Evolutionary conservation across 345 rosid genomes (phyloP).

Genomic region (Populus ilicifolia): DNA sequence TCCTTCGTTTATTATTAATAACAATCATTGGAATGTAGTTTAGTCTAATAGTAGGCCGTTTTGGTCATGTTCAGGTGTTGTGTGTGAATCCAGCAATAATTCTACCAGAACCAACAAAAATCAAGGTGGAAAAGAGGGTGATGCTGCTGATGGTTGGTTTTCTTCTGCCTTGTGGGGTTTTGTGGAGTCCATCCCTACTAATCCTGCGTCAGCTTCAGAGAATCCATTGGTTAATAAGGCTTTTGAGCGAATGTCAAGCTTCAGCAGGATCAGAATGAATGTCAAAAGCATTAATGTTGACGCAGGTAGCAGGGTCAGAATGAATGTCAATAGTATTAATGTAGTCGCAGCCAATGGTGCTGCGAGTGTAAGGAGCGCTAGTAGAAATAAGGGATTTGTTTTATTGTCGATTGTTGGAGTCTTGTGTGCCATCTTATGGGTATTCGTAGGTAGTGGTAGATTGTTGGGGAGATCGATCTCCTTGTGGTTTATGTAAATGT

Average conservation of each 20-base stretch:
- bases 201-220: slow-evolving; percentile 86
- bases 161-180: slow-evolving; percentile 68
- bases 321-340: slow-evolving; percentile 27
- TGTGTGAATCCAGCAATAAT: slow-evolving; percentile 10
- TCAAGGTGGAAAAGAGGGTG: slow-evolving; percentile 29
- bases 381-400: slow-evolving; percentile 40
- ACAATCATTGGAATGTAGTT: background rate
- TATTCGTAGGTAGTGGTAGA: slow-evolving; percentile 50
- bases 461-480: slow-evolving; percentile 5
- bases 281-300: slow-evolving; percentile 22
- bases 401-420: slow-evolving; percentile 55
- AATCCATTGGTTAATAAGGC: slow-evolving; percentile 58
- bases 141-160: slow-evolving; percentile 40
- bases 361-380: slow-evolving; percentile 27
- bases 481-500: background rate
- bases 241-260: slow-evolving; percentile 65
- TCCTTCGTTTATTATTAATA: slow-evolving; percentile 4
- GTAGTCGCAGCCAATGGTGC: slow-evolving; percentile 22
- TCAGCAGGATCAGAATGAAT: slow-evolving; percentile 44
- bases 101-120: slow-evolving; percentile 23
- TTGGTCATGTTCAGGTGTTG: slow-evolving; percentile 43
- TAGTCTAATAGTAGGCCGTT: slow-evolving; percentile 16
- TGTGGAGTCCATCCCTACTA: slow-evolving; percentile 79
- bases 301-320: slow-evolving; percentile 39
- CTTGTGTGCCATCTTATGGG: slow-evolving; percentile 59